A percentile compares a stretch with the other conserved stretches of the same genome.
phyloP scores from a whole-genome alignment of 2,329 filamentous ascomycete genomes.

The Thielaviopsis musarum region DNA sequence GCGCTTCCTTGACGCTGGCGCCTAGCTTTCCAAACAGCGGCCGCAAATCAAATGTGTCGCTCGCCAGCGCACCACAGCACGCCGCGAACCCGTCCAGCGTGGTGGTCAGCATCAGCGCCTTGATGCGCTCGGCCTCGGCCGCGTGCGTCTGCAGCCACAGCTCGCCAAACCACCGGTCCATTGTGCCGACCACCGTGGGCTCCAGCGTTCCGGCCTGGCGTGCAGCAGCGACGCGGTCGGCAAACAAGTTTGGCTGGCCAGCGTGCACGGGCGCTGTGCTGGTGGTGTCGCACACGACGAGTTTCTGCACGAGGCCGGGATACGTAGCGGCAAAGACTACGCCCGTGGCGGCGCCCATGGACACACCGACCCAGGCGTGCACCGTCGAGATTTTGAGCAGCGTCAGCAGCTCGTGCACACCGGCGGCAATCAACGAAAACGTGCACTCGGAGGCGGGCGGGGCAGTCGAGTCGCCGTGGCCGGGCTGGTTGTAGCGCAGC shows the following conservation, averaged over 20 bases:
- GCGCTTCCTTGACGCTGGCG: conserved; percentile 19
- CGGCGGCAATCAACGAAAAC: conserved; percentile 23
- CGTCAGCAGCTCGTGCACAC: conserved; percentile 21
- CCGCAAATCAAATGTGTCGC: conserved; percentile 23
- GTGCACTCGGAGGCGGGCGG: conserved; percentile 21
- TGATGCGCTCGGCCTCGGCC: conserved; percentile 21
- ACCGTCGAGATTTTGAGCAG: conserved; percentile 19
- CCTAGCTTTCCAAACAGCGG: conserved; percentile 21
- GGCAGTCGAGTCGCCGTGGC: conserved; percentile 24
- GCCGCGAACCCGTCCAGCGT: conserved; percentile 25
- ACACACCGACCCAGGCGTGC: conserved; percentile 27
- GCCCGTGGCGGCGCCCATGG: conserved; percentile 27
- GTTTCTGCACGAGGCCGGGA: conserved; percentile 22
- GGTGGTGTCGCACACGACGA: conserved; percentile 26
- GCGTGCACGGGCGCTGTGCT: conserved; percentile 22
- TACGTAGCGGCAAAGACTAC: conserved; percentile 24
- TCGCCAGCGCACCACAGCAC: conserved; percentile 23
- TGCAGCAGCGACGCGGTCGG: conserved; percentile 20
- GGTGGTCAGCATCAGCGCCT: conserved; percentile 21
- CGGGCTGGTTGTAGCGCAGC: conserved; percentile 27
- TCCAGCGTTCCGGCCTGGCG: conserved; percentile 20
- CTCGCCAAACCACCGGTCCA: conserved; percentile 26
- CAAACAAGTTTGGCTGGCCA: conserved; percentile 22
- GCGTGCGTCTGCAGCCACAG: conserved; percentile 21
- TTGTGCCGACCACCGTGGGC: conserved; percentile 18